Conservation (phyloP, 1,284 basidiomycete genomes). For the Ceratobasidium sp. region DNA sequence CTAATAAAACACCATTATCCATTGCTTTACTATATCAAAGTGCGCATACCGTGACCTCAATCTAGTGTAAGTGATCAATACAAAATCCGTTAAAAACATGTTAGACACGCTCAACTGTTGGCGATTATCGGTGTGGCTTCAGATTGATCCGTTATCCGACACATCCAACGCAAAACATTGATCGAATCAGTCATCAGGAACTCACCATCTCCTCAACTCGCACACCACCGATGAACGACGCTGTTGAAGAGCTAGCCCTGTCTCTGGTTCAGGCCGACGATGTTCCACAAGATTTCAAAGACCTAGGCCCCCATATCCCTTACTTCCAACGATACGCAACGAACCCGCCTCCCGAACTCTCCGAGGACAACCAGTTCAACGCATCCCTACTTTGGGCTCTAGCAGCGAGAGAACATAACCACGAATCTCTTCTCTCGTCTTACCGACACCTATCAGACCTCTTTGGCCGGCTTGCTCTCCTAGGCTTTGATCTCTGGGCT, state of each 20-base stretch:
- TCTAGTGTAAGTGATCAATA: too few species aligned
- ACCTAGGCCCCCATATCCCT: not conserved
- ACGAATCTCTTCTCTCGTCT: slow-evolving; percentile 3
- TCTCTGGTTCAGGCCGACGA: not conserved
- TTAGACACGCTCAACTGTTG: too few species aligned
- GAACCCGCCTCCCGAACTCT: not conserved
- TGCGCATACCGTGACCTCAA: not conserved
- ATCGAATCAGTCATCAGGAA: not conserved
- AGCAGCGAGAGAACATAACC: slow-evolving; percentile 19
- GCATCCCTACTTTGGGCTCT: slow-evolving; percentile 30
- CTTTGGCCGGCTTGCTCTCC: slow-evolving; percentile 3
- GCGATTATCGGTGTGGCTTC: too few species aligned
- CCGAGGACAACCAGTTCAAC: slow-evolving; percentile 24
- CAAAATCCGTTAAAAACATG: too few species aligned
- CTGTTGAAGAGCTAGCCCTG: not conserved
- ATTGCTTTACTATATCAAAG: not conserved
- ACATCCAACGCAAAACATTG: not conserved
- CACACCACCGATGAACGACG: not conserved
- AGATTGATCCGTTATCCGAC: not conserved
- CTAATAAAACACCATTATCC: not conserved
- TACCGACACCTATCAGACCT: not conserved
- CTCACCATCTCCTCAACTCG: not conserved
- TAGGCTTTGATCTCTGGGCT: slow-evolving; percentile 29
- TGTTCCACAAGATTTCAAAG: slow-evolving; percentile 1
- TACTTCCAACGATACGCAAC: slow-evolving; percentile 25